Evolutionary conservation across 139 green algal genomes (phyloP), one percentile per base, ranked within the genome.

Genomic region (Astrephomene gubernaculifera): DNA sequence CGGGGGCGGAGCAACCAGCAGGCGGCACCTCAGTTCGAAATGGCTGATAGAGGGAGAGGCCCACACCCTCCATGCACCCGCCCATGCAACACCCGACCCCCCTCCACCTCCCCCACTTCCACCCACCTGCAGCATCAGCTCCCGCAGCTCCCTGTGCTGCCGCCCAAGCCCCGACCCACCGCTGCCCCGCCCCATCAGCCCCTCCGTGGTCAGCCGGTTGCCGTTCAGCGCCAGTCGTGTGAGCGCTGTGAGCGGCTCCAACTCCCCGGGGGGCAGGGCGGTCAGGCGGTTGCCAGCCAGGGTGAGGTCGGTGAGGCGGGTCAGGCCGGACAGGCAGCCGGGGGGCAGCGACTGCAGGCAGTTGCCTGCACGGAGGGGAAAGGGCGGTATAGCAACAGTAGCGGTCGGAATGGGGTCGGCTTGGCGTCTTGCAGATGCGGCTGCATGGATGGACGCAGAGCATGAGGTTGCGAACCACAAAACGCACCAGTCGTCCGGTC

Each of bases 211-310:
- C 38, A 91, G 71, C 12, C 31, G n/a, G 71, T 91, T 90, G 43
- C 84, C 84, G 43, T 82, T 71, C 33, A 90, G 52, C 39, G 75
- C 69, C 33, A 90, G 73, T 49, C 74, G 74, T 43, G 61, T 61
- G 61, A 86, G 65, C 31, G 39, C 29, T 21, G 27, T 41, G 8
- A 85, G 63, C 52, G 63, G 79, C 43, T 63, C 63, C 44, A 85
- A 45, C 79, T 87, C 75, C 71, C 61, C n/a, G 90, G 78, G 75
- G 19, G 75, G 94, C 35, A 97, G 64, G 10, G 71, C 14, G 14
- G 9, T 69, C 41, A 98, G 86, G 21, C 76, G 33, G 87, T 98
- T 98, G 60, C 95, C 94, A 44, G 95, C 94, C 57, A 95, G 79
- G 75, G 93, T 92, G 41, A 97, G 88, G 39, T 91, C 88, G 29